A percentile compares a stretch with the other conserved stretches of the same genome.
These are phyloP conservation scores for Mimosa pudica DNA, from an alignment of 306 rosid species.

Conservation along the genomic window DNA sequence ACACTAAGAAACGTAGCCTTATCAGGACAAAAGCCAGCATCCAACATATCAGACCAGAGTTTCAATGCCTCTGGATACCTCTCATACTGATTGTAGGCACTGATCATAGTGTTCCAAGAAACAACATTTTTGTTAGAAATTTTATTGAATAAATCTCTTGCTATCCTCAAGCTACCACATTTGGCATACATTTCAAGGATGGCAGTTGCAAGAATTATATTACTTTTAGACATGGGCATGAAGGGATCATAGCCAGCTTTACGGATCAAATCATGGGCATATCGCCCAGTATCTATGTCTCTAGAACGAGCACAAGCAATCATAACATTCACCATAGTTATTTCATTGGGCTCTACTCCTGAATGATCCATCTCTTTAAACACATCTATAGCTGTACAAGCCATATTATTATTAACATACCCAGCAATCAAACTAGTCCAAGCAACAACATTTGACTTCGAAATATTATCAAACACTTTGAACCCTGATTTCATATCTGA, in stretches of 20 bases:
- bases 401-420: slow-evolving; percentile 43
- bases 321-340: slow-evolving; percentile 69
- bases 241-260: slow-evolving; percentile 71
- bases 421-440: slow-evolving; percentile 80
- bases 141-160: slow-evolving; percentile 59
- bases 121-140: slow-evolving; percentile 67
- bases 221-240: slow-evolving; percentile 19
- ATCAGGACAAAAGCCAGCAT: slow-evolving; percentile 50
- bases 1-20: slow-evolving; percentile 57
- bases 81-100: slow-evolving; percentile 63
- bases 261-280: slow-evolving; percentile 50
- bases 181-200: slow-evolving; percentile 76
- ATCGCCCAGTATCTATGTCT: slow-evolving; percentile 60
- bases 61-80: slow-evolving; percentile 48
- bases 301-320: slow-evolving; percentile 69
- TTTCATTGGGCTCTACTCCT: slow-evolving; percentile 67
- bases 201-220: slow-evolving; percentile 71
- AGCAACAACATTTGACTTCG: slow-evolving; percentile 77
- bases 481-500: slow-evolving; percentile 44
- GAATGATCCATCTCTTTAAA: slow-evolving; percentile 53
- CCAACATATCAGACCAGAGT: slow-evolving; percentile 52
- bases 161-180: slow-evolving; percentile 66
- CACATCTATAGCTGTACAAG: slow-evolving; percentile 49
- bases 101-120: slow-evolving; percentile 68
- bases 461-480: slow-evolving; percentile 67